A percentile compares a stretch with the other conserved stretches of the same genome.
phyloP scores from a whole-genome alignment of 2,329 filamentous ascomycete species.

The Beauveria varroae region DNA sequence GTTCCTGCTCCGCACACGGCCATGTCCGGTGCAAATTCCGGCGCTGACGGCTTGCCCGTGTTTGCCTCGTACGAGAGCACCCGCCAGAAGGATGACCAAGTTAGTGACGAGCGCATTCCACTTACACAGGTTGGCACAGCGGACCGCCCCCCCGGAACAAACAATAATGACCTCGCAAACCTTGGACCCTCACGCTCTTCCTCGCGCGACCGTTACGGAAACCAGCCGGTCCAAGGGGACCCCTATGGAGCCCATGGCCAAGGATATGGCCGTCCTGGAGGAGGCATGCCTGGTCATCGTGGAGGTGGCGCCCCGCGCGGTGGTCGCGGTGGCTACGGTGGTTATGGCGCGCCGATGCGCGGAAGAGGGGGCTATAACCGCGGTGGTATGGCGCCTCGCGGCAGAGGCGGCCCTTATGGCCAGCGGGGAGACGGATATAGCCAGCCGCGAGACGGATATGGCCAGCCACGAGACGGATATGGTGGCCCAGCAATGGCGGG shows the following conservation, averaged over 20 bases:
- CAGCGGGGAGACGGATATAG: conserved; percentile 8
- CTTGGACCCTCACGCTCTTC: conserved; percentile 31
- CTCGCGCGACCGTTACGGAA: conserved; percentile 59
- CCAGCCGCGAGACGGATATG: not conserved
- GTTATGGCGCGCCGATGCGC: conserved; percentile 35
- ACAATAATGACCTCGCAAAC: conserved; percentile 30
- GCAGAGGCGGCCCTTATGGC: conserved; percentile 2
- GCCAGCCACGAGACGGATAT: not conserved
- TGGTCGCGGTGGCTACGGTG: conserved; percentile 38
- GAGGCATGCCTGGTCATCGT: conserved; percentile 24
- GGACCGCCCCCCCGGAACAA: conserved; percentile 44
- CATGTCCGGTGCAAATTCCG: conserved; percentile 47
- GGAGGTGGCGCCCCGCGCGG: conserved; percentile 35
- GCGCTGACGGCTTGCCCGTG: conserved; percentile 40
- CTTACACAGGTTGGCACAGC: conserved; percentile 59
- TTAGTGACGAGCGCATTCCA: conserved; percentile 63
- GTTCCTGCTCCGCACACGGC: conserved; percentile 54
- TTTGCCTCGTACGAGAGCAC: conserved; percentile 60
- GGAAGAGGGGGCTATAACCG: conserved; percentile 28
- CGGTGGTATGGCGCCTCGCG: conserved; percentile 4
- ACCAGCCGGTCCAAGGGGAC: conserved; percentile 40
- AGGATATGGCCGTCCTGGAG: conserved; percentile 41
- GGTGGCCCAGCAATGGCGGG: conserved; percentile 4
- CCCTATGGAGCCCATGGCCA: conserved; percentile 37
- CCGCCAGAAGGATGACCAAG: conserved; percentile 52